These are phyloP conservation scores for Leccinum solheimii DNA, from an alignment of 1,284 basidiomycete genomes.

Conservation along the genomic window DNA sequence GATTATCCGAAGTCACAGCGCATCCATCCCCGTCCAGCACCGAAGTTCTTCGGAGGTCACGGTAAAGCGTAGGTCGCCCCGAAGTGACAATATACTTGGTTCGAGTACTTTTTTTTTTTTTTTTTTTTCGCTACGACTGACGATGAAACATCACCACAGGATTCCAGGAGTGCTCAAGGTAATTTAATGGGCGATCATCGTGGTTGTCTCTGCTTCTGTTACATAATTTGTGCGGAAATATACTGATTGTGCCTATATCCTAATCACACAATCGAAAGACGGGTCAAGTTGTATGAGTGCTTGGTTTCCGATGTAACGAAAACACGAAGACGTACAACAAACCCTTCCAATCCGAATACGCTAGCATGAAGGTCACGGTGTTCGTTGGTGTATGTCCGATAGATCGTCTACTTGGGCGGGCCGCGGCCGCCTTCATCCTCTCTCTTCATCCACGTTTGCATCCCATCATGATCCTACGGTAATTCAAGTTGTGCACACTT, in stretches of 20 bases:
- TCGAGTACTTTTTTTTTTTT: conserved; percentile 29
- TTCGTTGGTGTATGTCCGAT: no score
- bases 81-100: conserved; percentile 71
- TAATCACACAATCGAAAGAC: background rate
- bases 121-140: conserved; percentile 41
- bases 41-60: conserved; percentile 72
- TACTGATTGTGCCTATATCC: background rate
- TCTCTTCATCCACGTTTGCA: no score
- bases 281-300: background rate
- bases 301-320: no score
- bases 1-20: background rate
- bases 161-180: background rate
- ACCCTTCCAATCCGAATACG: no score
- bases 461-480: no score
- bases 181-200: background rate
- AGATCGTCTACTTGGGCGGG: no score
- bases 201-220: background rate
- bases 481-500: no score
- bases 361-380: no score
- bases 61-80: conserved; percentile 42
- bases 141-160: background rate
- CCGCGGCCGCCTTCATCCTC: no score
- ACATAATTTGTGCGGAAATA: background rate
- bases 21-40: conserved; percentile 46
- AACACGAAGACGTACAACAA: no score